Evolutionary conservation across 768 basidiomycete genomes (phyloP).

Genomic region (Clitopilus hobsonii): DNA sequence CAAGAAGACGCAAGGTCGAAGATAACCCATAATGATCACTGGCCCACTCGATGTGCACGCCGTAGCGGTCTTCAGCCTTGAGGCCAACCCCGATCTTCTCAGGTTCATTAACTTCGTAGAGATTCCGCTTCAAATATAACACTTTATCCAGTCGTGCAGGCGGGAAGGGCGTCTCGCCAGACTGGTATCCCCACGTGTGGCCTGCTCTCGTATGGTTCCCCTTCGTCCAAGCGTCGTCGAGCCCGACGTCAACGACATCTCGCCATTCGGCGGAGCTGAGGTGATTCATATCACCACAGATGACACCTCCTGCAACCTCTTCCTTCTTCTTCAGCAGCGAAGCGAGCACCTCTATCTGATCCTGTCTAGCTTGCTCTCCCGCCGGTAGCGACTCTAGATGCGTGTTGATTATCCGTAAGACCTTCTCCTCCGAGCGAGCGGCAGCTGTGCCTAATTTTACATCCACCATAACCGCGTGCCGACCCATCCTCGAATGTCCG

Average conservation of each 20-base stretch:
- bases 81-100: constrained; percentile 53
- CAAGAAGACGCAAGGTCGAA: constrained; percentile 29
- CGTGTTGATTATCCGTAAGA: constrained; percentile 65
- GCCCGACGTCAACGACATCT: constrained; percentile 38
- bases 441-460: constrained; percentile 30
- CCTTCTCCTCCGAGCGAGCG: constrained; percentile 28
- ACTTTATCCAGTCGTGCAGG: constrained; percentile 63
- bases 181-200: constrained; percentile 71
- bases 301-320: constrained; percentile 50
- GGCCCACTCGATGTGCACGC: constrained; percentile 34
- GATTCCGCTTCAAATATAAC: constrained; percentile 46
- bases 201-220: constrained; percentile 38
- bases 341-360: constrained; percentile 51
- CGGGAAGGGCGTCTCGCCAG: constrained; percentile 35
- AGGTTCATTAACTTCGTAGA: constrained; percentile 49
- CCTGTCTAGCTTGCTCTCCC: constrained; percentile 36
- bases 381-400: constrained; percentile 63
- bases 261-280: constrained; percentile 41
- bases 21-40: constrained; percentile 69
- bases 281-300: constrained; percentile 73
- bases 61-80: constrained; percentile 31
- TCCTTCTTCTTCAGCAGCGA: constrained; percentile 43
- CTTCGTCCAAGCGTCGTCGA: constrained; percentile 58
- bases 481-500: constrained; percentile 41
- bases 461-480: constrained; percentile 57